Conservation (phyloP, 208 protist species). For the Trichomonas vaginalis region DNA sequence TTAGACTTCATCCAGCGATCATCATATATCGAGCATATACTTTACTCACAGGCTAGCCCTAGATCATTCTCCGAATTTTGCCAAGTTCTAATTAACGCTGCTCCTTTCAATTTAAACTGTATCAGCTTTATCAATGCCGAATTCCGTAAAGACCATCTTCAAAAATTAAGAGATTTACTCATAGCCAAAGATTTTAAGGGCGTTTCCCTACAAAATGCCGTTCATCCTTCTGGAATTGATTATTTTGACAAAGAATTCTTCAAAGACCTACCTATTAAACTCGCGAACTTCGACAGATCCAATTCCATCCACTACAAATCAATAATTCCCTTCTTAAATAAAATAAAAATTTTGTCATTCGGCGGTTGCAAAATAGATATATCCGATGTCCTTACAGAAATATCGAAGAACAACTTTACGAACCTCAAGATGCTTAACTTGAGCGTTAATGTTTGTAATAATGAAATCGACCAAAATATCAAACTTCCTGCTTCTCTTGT, state of each 20-base stretch:
- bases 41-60: neutral
- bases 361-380: neutral
- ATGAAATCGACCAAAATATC: neutral
- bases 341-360: neutral
- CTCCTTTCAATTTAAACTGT: neutral
- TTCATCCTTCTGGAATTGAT: neutral
- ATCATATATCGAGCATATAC: neutral
- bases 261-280: neutral
- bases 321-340: neutral
- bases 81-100: neutral
- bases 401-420: neutral
- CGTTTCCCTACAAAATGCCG: neutral
- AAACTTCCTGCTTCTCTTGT: neutral
- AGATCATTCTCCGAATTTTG: neutral
- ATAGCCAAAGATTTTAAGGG: neutral
- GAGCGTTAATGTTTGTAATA: neutral
- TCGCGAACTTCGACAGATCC: neutral
- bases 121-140: neutral
- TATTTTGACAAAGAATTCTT: neutral
- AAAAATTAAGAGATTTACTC: neutral
- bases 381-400: neutral
- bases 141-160: neutral
- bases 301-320: neutral
- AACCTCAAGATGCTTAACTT: neutral
- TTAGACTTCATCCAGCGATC: neutral